A percentile compares a stretch with the other conserved stretches of the same genome.
Conservation (phyloP, 768 basidiomycete species). For the Grammothele lineata region DNA sequence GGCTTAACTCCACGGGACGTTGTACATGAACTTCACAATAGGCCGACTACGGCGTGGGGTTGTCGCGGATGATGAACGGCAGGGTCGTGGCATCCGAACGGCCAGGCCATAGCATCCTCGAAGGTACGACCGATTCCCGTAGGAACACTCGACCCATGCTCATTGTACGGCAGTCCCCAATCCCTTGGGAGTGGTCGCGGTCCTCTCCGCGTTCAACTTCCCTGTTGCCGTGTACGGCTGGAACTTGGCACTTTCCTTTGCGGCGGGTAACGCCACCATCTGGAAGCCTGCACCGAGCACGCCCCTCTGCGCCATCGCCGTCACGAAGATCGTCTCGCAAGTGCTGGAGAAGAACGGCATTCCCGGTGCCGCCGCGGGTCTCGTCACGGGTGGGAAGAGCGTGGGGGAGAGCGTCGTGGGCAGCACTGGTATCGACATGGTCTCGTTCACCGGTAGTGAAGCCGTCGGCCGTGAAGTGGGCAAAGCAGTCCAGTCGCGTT, state of each 20-base stretch:
- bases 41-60: slow-evolving; percentile 93
- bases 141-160: background rate
- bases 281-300: slow-evolving; percentile 96
- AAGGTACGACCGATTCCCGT: slow-evolving; percentile 61
- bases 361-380: slow-evolving; percentile 77
- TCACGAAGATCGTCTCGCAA: slow-evolving; percentile 76
- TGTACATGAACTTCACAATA: slow-evolving; percentile 23
- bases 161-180: slow-evolving; percentile 65
- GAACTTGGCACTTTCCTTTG: slow-evolving; percentile 86
- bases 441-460: slow-evolving; percentile 96
- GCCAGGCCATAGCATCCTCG: slow-evolving; percentile 85
- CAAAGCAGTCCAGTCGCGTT: slow-evolving; percentile 79
- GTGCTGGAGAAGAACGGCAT: slow-evolving; percentile 82
- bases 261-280: slow-evolving; percentile 87
- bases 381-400: slow-evolving; percentile 81
- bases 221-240: slow-evolving; percentile 93
- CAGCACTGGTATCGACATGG: slow-evolving; percentile 73
- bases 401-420: slow-evolving; percentile 77
- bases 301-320: slow-evolving; percentile 85
- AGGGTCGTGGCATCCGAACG: slow-evolving; percentile 84
- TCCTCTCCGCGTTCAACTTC: slow-evolving; percentile 95
- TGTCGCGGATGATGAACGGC: slow-evolving; percentile 94
- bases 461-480: slow-evolving; percentile 83
- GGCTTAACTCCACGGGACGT: background rate
- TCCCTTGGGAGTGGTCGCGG: slow-evolving; percentile 67